Evolutionary conservation across 176 grass and related monocot species (phyloP).

Genomic region (Puya raimondii): DNA sequence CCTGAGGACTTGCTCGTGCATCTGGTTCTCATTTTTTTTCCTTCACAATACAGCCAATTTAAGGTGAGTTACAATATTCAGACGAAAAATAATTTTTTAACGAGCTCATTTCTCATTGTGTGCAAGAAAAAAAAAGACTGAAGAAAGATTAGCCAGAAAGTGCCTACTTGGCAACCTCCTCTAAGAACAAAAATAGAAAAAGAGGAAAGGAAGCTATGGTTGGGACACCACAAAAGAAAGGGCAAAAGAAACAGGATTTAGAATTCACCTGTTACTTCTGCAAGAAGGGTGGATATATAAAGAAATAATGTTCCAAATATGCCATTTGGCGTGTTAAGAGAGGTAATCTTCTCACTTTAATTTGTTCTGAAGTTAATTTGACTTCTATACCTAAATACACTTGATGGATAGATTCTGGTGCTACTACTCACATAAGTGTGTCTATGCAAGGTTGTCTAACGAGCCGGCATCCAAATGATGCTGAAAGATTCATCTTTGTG

Average conservation of each 20-base stretch:
- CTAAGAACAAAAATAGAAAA: too few species aligned
- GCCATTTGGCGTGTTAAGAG: not conserved
- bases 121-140: not conserved
- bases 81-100: not conserved
- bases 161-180: too few species aligned
- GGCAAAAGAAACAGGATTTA: not conserved
- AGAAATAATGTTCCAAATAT: not conserved
- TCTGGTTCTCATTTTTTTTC: not conserved
- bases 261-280: not conserved
- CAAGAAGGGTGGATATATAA: not conserved
- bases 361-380: conserved; percentile 18
- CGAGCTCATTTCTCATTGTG: not conserved
- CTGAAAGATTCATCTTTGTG: conserved; percentile 17
- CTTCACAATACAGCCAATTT: not conserved
- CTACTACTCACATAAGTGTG: conserved; percentile 13
- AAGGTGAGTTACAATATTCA: not conserved
- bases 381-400: conserved; percentile 1
- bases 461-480: conserved; percentile 1
- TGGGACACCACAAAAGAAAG: not conserved
- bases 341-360: not conserved
- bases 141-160: too few species aligned
- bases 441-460: not conserved
- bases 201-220: not conserved
- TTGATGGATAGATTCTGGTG: conserved; percentile 7
- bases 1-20: not conserved